phyloP scores from a whole-genome alignment of 176 grass and related monocot species.

The Zoysia pacifica region DNA sequence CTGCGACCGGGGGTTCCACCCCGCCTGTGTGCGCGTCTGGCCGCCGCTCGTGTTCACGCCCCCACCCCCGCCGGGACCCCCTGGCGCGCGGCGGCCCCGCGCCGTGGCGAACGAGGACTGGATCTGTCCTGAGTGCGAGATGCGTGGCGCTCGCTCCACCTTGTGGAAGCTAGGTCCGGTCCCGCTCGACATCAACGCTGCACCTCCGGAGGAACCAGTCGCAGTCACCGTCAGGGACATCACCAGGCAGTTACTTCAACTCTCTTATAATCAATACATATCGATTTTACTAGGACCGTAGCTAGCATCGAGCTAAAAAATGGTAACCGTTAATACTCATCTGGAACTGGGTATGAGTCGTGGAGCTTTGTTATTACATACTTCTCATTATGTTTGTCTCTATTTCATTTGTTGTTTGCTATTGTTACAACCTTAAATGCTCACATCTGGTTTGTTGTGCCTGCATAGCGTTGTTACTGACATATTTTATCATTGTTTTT shows the following conservation, averaged over 20 bases:
- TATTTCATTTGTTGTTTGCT: conserved; percentile 17
- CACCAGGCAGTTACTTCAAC: conserved; percentile 54
- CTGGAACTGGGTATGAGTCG: background rate
- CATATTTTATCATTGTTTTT: background rate
- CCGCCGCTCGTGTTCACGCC: conserved; percentile 39
- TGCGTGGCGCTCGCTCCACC: conserved; percentile 58
- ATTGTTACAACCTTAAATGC: background rate
- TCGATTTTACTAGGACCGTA: background rate
- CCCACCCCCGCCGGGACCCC: conserved; percentile 21
- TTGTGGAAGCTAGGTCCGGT: conserved; percentile 71
- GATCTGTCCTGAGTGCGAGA: conserved; percentile 77
- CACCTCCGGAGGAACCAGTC: conserved; percentile 63
- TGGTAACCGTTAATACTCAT: background rate
- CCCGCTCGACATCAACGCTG: conserved; percentile 78
- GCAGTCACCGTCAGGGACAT: conserved; percentile 17
- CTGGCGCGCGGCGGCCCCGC: conserved; percentile 50
- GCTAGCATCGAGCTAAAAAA: background rate
- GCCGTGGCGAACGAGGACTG: conserved; percentile 63
- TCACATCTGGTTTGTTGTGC: conserved; percentile 22
- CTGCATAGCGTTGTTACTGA: background rate
- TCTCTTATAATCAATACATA: background rate
- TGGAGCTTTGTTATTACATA: conserved; percentile 28
- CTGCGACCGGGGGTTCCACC: conserved; percentile 86
- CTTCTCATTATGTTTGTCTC: conserved; percentile 17
- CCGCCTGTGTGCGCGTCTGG: conserved; percentile 59